Conservation (phyloP, 805 yeast genomes). For the Hanseniaspora hatyaiensis region DNA sequence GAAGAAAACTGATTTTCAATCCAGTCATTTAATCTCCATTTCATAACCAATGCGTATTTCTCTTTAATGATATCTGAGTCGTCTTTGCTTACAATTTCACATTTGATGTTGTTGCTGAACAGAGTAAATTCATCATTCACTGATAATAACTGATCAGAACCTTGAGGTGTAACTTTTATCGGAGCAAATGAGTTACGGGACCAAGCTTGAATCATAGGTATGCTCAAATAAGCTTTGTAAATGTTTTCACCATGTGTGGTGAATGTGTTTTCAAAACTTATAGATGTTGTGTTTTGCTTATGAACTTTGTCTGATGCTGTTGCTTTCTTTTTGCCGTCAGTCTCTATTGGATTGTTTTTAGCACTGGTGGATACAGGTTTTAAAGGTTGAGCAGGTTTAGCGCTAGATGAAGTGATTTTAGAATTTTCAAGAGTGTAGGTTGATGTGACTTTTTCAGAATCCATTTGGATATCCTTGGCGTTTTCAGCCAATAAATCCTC, state of each 20-base stretch:
- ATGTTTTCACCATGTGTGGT: slow-evolving; percentile 81
- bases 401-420: slow-evolving; percentile 18
- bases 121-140: slow-evolving; percentile 55
- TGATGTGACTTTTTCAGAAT: slow-evolving; percentile 52
- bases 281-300: slow-evolving; percentile 64
- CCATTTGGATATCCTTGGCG: slow-evolving; percentile 80
- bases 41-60: slow-evolving; percentile 50
- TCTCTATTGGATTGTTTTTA: slow-evolving; percentile 16
- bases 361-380: not conserved
- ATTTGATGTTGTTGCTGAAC: slow-evolving; percentile 70
- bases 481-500: slow-evolving; percentile 60
- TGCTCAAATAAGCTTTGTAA: slow-evolving; percentile 64
- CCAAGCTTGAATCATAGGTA: slow-evolving; percentile 80
- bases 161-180: slow-evolving; percentile 26
- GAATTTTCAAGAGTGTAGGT: slow-evolving; percentile 40
- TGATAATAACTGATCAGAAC: slow-evolving; percentile 34
- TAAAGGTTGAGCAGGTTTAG: no score
- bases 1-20: slow-evolving; percentile 68
- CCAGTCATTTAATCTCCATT: slow-evolving; percentile 89
- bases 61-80: slow-evolving; percentile 32
- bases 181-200: slow-evolving; percentile 46
- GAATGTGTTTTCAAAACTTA: slow-evolving; percentile 68
- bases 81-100: slow-evolving; percentile 42
- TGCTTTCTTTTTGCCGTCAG: not conserved
- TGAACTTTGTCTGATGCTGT: not conserved